These are phyloP conservation scores for Mucor irregularis DNA, from an alignment of 371 early-diverging fungal species.

Conservation along the genomic window DNA sequence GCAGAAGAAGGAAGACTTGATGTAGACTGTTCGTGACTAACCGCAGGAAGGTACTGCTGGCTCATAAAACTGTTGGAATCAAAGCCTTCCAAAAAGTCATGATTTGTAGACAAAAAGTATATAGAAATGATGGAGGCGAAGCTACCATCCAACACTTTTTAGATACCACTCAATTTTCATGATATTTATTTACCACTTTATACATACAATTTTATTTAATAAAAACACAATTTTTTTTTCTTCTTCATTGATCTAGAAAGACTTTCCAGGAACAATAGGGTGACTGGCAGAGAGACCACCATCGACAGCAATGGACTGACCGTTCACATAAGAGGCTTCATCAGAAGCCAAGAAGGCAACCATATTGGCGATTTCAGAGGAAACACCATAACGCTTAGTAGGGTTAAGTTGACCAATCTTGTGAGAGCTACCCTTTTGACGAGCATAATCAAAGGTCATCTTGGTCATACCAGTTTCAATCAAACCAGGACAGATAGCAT, in stretches of 20 bases:
- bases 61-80: too few relatives aligned
- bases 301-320: slow-evolving; percentile 56
- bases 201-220: not conserved
- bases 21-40: too few relatives aligned
- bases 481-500: slow-evolving; percentile 60
- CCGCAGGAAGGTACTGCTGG: too few relatives aligned
- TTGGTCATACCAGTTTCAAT: slow-evolving; percentile 64
- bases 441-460: slow-evolving; percentile 50
- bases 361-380: slow-evolving; percentile 50
- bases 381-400: slow-evolving; percentile 45
- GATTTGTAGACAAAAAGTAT: slow-evolving; percentile 41
- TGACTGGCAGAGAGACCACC: slow-evolving; percentile 55
- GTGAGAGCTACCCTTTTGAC: slow-evolving; percentile 36
- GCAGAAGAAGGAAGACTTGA: too few relatives aligned
- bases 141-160: slow-evolving; percentile 52
- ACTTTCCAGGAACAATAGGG: slow-evolving; percentile 45
- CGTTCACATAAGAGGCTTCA: slow-evolving; percentile 60
- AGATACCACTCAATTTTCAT: slow-evolving; percentile 27
- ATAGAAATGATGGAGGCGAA: slow-evolving; percentile 28
- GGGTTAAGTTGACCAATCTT: slow-evolving; percentile 64
- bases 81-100: too few relatives aligned
- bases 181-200: not conserved
- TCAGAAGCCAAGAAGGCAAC: slow-evolving; percentile 58
- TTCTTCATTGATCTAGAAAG: slow-evolving; percentile 16
- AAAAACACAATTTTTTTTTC: not conserved